phyloP scores from a whole-genome alignment of 2,329 filamentous ascomycete genomes.

The Cercospora citrullina region DNA sequence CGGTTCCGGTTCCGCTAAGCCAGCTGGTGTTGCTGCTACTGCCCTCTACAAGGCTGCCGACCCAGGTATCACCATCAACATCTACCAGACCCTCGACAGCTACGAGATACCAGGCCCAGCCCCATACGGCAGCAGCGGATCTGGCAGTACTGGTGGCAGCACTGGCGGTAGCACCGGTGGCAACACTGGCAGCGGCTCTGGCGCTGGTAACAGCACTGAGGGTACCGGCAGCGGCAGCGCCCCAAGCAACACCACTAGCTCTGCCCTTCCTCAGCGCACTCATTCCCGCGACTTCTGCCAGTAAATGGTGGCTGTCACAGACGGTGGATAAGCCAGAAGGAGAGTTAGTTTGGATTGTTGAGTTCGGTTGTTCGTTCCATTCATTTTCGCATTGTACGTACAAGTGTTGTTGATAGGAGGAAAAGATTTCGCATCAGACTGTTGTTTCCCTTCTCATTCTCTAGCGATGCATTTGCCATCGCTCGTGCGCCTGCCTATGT shows the following conservation, averaged over 20 bases:
- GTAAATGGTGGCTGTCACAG: slow-evolving; percentile 39
- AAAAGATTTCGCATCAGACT: not conserved
- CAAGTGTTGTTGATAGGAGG: slow-evolving; percentile 24
- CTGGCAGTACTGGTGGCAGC: not conserved
- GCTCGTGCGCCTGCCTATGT: not conserved
- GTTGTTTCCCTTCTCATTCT: not conserved
- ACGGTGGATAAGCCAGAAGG: slow-evolving; percentile 51
- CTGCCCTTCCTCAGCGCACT: slow-evolving; percentile 24
- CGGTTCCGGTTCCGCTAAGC: slow-evolving; percentile 50
- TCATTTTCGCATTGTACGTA: slow-evolving; percentile 44
- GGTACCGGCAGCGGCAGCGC: not conserved
- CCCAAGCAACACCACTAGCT: not conserved
- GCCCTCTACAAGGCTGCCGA: slow-evolving; percentile 59
- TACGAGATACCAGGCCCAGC: slow-evolving; percentile 57
- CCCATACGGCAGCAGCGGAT: slow-evolving; percentile 9
- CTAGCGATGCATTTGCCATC: not conserved
- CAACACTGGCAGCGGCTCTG: not conserved
- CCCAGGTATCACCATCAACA: slow-evolving; percentile 60
- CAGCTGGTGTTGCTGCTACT: slow-evolving; percentile 53
- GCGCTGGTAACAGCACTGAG: not conserved
- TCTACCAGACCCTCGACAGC: slow-evolving; percentile 53
- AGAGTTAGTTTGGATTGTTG: slow-evolving; percentile 43
- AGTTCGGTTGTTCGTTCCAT: slow-evolving; percentile 33
- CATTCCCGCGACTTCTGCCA: slow-evolving; percentile 47
- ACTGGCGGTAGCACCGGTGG: not conserved